phyloP scores from a whole-genome alignment of 2,329 filamentous ascomycete species.

The Colletotrichum incanum region DNA sequence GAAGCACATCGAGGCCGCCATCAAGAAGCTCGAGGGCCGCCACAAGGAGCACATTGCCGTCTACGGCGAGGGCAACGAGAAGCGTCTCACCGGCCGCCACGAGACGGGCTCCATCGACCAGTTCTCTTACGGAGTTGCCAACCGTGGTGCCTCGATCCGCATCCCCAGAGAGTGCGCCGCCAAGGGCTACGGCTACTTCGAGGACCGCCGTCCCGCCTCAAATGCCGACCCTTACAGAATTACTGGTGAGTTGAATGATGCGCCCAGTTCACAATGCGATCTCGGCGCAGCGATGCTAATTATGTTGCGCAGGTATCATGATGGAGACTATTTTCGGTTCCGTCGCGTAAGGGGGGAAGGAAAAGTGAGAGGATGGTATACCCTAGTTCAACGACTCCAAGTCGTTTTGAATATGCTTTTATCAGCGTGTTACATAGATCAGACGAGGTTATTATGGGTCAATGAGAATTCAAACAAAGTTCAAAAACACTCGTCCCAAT shows the following conservation, averaged over 20 bases:
- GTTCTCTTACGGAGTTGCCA: slow-evolving; percentile 95
- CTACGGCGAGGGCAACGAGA: slow-evolving; percentile 96
- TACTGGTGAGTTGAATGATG: slow-evolving; percentile 30
- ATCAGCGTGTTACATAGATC: slow-evolving; percentile 43
- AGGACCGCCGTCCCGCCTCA: slow-evolving; percentile 86
- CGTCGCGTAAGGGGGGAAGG: slow-evolving; percentile 37
- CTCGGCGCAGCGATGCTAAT: slow-evolving; percentile 6
- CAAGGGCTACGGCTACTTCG: slow-evolving; percentile 96
- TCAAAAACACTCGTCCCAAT: slow-evolving; percentile 1
- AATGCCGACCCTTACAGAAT: slow-evolving; percentile 56
- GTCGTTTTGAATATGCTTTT: slow-evolving; percentile 42
- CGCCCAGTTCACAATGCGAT: not conserved
- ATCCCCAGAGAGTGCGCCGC: slow-evolving; percentile 89
- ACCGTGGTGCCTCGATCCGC: slow-evolving; percentile 94
- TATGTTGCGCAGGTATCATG: slow-evolving; percentile 23
- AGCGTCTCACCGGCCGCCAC: slow-evolving; percentile 91
- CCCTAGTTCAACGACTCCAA: slow-evolving; percentile 37
- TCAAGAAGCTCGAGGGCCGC: slow-evolving; percentile 86
- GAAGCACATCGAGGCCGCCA: slow-evolving; percentile 90
- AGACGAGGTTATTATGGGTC: slow-evolving; percentile 42
- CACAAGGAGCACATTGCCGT: slow-evolving; percentile 91
- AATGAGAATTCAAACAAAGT: slow-evolving; percentile 36
- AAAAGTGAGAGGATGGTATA: slow-evolving; percentile 36
- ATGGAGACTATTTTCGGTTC: slow-evolving; percentile 45
- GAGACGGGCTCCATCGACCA: slow-evolving; percentile 95